Percentiles rank a stretch among this genome's conserved stretches.
Evolutionary conservation across 208 protist genomes (phyloP).

Genomic region (Trypanosomatidae sp.): DNA sequence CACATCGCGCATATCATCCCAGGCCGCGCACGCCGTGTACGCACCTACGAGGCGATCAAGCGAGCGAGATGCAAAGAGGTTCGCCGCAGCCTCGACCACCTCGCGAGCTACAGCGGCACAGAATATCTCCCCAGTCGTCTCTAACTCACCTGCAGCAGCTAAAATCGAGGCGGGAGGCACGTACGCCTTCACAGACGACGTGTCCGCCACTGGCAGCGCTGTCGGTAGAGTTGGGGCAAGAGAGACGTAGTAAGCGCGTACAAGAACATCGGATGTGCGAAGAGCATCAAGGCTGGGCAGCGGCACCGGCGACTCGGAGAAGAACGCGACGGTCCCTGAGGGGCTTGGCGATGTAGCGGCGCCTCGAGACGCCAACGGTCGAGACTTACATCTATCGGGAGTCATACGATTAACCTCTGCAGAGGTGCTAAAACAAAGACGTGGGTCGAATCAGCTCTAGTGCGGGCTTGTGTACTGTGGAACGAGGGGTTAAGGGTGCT

Average conservation of each 20-base stretch:
- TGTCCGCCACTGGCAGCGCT: neutral
- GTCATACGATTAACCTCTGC: conserved; percentile 8
- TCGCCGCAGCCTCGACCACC: conserved; percentile 53
- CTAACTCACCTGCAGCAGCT: conserved; percentile 1
- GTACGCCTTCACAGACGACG: neutral
- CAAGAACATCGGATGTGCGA: conserved; percentile 17
- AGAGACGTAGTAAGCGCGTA: conserved; percentile 22
- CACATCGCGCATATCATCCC: conserved; percentile 67
- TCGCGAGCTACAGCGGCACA: conserved; percentile 63
- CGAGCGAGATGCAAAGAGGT: conserved; percentile 50
- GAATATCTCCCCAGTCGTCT: conserved; percentile 40
- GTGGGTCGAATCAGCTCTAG: too few relatives aligned
- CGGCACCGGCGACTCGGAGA: conserved; percentile 25
- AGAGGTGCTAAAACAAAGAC: neutral
- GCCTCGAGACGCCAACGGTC: conserved; percentile 12
- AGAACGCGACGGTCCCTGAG: conserved; percentile 3
- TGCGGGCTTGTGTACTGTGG: neutral
- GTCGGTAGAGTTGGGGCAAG: neutral
- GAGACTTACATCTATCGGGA: conserved; percentile 15
- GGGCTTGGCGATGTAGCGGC: neutral
- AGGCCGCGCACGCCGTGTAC: conserved; percentile 73
- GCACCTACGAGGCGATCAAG: conserved; percentile 57
- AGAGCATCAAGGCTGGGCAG: conserved; percentile 23
- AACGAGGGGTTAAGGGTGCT: neutral
- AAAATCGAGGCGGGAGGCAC: neutral